A percentile compares a stretch with the other conserved stretches of the same genome.
Conservation (phyloP, 371 early-diverging fungal genomes). For the Umbelopsis sp. region DNA sequence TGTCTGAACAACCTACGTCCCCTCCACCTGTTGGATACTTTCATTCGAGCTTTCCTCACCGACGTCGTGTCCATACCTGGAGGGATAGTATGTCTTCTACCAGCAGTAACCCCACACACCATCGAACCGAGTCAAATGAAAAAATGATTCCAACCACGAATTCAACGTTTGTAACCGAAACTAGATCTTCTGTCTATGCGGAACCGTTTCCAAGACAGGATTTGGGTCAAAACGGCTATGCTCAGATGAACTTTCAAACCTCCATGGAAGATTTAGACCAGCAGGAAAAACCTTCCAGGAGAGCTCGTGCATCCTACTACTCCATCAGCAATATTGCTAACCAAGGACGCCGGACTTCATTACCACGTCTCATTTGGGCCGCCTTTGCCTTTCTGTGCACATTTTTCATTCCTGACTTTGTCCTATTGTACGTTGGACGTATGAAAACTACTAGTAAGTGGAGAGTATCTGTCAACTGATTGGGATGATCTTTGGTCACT, state of each 20-base stretch:
- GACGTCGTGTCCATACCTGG: slow-evolving; percentile 13
- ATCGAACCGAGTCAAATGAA: slow-evolving; percentile 11
- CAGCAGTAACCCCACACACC: slow-evolving; percentile 6
- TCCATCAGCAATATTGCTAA: background rate
- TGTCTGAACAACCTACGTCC: background rate
- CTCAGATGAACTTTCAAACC: background rate
- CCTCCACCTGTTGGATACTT: slow-evolving; percentile 10
- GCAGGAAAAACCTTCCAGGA: background rate
- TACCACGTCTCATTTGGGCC: slow-evolving; percentile 33
- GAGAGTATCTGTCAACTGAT: background rate
- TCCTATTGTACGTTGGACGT: slow-evolving; percentile 37
- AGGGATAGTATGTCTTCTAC: slow-evolving; percentile 13
- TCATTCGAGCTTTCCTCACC: slow-evolving; percentile 5
- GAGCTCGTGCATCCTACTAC: slow-evolving; percentile 6
- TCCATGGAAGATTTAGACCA: background rate
- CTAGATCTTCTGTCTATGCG: background rate
- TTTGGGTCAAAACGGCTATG: background rate
- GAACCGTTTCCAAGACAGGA: slow-evolving; percentile 4
- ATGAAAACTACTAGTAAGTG: slow-evolving; percentile 36
- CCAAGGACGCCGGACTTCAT: slow-evolving; percentile 5
- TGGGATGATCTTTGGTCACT: background rate
- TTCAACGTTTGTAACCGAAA: background rate
- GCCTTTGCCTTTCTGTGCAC: slow-evolving; percentile 32
- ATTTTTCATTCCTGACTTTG: slow-evolving; percentile 33
- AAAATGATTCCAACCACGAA: slow-evolving; percentile 5